Conservation (phyloP, 192 early-diverging fungal genomes). For the Lunasporangiospora selenospora region DNA sequence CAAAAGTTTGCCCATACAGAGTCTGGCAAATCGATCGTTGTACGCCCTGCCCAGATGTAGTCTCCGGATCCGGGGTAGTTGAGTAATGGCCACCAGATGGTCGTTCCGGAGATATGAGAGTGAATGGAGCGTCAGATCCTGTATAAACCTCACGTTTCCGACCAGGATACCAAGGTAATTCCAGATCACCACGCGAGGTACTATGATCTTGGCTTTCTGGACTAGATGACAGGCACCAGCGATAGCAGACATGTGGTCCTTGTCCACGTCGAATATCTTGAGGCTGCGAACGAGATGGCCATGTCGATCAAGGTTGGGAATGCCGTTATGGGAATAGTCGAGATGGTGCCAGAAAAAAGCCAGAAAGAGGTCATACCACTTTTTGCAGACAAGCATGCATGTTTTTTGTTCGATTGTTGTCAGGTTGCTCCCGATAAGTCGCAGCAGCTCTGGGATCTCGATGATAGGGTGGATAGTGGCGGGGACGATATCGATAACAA, state of each 20-base stretch:
- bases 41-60: neutral
- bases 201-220: neutral
- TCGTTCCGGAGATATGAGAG: neutral
- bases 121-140: neutral
- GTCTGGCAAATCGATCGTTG: too few species aligned
- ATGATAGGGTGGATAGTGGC: conserved; percentile 18
- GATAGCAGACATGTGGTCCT: neutral
- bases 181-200: neutral
- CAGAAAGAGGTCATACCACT: conserved; percentile 18
- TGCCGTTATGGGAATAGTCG: conserved; percentile 1
- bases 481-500: conserved; percentile 9
- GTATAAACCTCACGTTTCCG: conserved; percentile 1
- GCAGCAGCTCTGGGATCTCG: conserved; percentile 24
- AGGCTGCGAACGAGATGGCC: conserved; percentile 13
- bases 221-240: conserved; percentile 8
- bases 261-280: neutral
- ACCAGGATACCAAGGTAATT: neutral
- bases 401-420: conserved; percentile 9
- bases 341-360: conserved; percentile 19
- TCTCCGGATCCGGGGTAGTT: neutral
- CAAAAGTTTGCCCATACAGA: neutral
- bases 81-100: neutral
- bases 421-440: conserved; percentile 16
- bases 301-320: conserved; percentile 10
- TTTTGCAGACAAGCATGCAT: conserved; percentile 30